Percentiles rank a stretch among this genome's conserved stretches.
Evolutionary conservation across 768 basidiomycete genomes (phyloP).

Genomic region (Lentinula aciculospora): DNA sequence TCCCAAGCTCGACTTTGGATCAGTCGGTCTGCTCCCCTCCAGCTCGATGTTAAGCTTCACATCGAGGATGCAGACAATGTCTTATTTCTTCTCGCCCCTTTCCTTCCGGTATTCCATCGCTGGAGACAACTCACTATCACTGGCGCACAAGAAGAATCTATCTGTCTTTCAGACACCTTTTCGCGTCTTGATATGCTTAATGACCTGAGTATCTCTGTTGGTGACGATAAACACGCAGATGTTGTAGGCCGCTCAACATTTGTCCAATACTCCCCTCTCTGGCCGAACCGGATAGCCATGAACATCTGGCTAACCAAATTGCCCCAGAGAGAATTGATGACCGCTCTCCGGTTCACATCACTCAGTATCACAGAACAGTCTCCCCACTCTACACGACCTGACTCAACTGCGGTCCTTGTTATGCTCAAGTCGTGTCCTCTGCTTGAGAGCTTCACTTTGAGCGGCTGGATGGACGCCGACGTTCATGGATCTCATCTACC

Average conservation of each 20-base stretch:
- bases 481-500: slow-evolving; percentile 22
- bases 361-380: slow-evolving; percentile 51
- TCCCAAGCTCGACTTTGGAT: slow-evolving; percentile 51
- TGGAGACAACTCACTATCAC: slow-evolving; percentile 50
- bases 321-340: slow-evolving; percentile 37
- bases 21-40: slow-evolving; percentile 44
- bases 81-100: slow-evolving; percentile 58
- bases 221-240: slow-evolving; percentile 23
- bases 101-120: slow-evolving; percentile 49
- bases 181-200: slow-evolving; percentile 16
- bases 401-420: slow-evolving; percentile 46
- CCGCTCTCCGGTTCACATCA: slow-evolving; percentile 49
- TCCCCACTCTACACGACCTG: slow-evolving; percentile 24
- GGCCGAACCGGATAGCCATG: slow-evolving; percentile 31
- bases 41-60: slow-evolving; percentile 49
- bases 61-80: slow-evolving; percentile 43
- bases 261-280: slow-evolving; percentile 22
- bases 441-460: slow-evolving; percentile 53
- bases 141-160: slow-evolving; percentile 31
- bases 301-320: slow-evolving; percentile 44
- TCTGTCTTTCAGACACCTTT: slow-evolving; percentile 20
- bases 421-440: slow-evolving; percentile 60
- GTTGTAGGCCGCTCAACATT: slow-evolving; percentile 27
- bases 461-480: slow-evolving; percentile 47
- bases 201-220: slow-evolving; percentile 6